phyloP scores from a whole-genome alignment of 768 basidiomycete species.

The Leccinellum albellum region DNA sequence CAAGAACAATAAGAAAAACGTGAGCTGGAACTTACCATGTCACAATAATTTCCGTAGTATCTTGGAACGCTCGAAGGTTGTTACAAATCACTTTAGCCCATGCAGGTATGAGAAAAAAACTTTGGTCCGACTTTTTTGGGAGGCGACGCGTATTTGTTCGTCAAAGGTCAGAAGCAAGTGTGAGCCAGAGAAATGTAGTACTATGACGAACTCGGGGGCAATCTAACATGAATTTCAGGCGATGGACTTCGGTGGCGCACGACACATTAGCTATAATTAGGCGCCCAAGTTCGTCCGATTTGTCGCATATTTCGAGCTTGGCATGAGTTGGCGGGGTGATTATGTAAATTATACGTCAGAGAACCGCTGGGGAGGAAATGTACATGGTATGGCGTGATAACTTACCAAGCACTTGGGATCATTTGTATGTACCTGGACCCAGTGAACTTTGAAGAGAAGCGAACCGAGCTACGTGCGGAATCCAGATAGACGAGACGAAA shows the following conservation, averaged over 20 bases:
- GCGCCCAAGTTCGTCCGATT: neutral
- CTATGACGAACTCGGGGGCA: neutral
- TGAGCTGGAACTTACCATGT: neutral
- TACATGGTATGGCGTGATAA: neutral
- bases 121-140: neutral
- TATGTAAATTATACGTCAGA: constrained; percentile 7
- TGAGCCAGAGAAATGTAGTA: neutral
- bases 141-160: constrained; percentile 19
- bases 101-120: constrained; percentile 3
- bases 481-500: neutral
- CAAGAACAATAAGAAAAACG: neutral
- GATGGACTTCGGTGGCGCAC: neutral
- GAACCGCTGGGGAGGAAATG: neutral
- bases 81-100: neutral
- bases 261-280: neutral
- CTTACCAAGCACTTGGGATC: neutral
- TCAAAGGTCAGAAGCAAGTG: constrained; percentile 10
- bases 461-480: neutral
- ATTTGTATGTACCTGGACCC: too few species aligned
- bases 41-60: neutral
- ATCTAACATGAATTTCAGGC: neutral
- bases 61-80: neutral
- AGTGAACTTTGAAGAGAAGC: neutral
- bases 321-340: neutral
- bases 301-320: neutral